Evolutionary conservation across 805 yeast species (phyloP).

Genomic region (Saturnispora kantuleensis): DNA sequence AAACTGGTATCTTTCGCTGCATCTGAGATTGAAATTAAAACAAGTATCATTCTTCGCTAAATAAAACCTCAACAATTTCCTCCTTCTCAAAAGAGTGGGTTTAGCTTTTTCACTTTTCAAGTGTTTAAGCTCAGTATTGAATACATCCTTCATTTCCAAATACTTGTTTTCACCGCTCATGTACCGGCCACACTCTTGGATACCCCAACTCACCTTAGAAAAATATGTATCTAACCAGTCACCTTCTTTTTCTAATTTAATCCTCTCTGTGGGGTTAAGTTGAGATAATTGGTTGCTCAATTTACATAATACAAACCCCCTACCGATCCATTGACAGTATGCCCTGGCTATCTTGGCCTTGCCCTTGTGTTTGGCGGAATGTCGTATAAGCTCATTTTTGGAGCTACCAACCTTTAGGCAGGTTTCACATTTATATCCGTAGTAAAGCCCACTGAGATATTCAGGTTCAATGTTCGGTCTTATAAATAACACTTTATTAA

Average conservation of each 20-base stretch:
- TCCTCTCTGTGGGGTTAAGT: background rate
- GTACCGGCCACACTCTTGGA: background rate
- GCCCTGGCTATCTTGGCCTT: background rate
- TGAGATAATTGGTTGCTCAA: background rate
- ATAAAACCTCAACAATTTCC: constrained; percentile 4
- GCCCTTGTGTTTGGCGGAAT: background rate
- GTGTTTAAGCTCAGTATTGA: background rate
- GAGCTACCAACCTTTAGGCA: constrained; percentile 7
- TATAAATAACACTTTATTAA: background rate
- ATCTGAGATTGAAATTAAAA: too few relatives aligned
- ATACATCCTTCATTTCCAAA: background rate
- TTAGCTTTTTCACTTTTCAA: background rate
- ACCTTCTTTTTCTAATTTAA: background rate
- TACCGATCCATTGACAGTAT: constrained; percentile 4
- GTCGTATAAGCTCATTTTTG: background rate
- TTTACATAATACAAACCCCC: constrained; percentile 2
- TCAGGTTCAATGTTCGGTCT: constrained; percentile 9
- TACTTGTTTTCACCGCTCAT: background rate
- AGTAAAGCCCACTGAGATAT: constrained; percentile 3
- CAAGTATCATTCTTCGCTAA: constrained; percentile 2
- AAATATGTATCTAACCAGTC: constrained; percentile 4
- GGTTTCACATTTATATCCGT: constrained; percentile 9
- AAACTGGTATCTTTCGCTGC: too few relatives aligned
- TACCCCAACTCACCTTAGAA: too few relatives aligned
- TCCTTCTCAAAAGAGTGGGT: background rate